Conservation (phyloP, 2,329 filamentous ascomycete genomes). For the Mycocentrospora acerina region DNA sequence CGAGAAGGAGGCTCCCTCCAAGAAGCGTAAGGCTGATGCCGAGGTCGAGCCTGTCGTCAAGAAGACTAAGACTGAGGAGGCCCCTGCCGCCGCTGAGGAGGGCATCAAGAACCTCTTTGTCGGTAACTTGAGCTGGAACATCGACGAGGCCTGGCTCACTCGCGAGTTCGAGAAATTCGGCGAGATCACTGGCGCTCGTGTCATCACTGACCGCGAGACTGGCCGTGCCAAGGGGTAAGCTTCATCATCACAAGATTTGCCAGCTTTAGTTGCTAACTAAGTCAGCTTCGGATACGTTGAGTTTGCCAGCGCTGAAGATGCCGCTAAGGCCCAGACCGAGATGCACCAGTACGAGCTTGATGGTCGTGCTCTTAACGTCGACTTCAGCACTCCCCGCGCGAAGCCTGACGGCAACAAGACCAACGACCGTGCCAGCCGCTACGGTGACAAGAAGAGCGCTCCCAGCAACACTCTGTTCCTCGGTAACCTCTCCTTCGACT, state of each 20-base stretch:
- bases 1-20: slow-evolving; percentile 49
- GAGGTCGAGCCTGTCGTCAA: slow-evolving; percentile 57
- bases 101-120: slow-evolving; percentile 75
- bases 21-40: slow-evolving; percentile 68
- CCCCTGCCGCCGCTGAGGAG: slow-evolving; percentile 44
- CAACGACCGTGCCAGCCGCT: slow-evolving; percentile 63
- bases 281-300: slow-evolving; percentile 84
- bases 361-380: slow-evolving; percentile 73
- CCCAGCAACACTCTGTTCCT: slow-evolving; percentile 87
- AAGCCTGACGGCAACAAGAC: slow-evolving; percentile 51
- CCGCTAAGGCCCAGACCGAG: slow-evolving; percentile 69
- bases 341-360: slow-evolving; percentile 76
- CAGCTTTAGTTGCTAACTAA: slow-evolving; percentile 22
- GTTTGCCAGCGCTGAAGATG: slow-evolving; percentile 68
- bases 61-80: slow-evolving; percentile 66
- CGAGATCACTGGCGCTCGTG: slow-evolving; percentile 70
- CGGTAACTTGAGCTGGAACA: slow-evolving; percentile 86
- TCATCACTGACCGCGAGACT: slow-evolving; percentile 79
- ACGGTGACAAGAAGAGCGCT: slow-evolving; percentile 77
- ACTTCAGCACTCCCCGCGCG: slow-evolving; percentile 71
- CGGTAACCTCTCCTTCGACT: slow-evolving; percentile 85
- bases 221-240: slow-evolving; percentile 79
- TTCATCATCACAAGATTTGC: neutral
- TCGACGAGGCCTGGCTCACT: slow-evolving; percentile 80
- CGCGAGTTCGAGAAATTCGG: slow-evolving; percentile 80